phyloP scores from a whole-genome alignment of 805 yeast species.

The Hyphopichia homilentoma region DNA sequence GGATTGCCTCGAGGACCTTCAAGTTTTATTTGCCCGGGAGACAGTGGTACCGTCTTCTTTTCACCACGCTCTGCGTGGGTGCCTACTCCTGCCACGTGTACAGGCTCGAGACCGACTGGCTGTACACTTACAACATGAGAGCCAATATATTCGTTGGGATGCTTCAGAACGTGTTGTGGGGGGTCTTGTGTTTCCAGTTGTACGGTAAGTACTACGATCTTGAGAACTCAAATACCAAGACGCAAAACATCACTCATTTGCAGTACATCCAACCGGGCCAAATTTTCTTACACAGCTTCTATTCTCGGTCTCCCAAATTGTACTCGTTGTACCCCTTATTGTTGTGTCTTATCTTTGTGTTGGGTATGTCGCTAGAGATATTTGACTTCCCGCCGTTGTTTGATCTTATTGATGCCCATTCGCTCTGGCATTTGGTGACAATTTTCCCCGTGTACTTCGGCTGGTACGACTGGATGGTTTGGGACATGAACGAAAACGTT shows the following conservation, averaged over 20 bases:
- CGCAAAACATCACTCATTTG: slow-evolving; percentile 19
- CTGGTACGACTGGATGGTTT: slow-evolving; percentile 44
- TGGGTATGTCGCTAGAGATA: slow-evolving; percentile 86
- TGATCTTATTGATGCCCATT: slow-evolving; percentile 83
- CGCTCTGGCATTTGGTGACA: slow-evolving; percentile 91
- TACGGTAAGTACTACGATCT: slow-evolving; percentile 27
- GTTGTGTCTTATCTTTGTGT: slow-evolving; percentile 41
- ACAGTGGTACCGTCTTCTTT: slow-evolving; percentile 19
- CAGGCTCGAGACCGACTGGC: slow-evolving; percentile 71
- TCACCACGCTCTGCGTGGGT: slow-evolving; percentile 39
- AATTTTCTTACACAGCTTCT: slow-evolving; percentile 27
- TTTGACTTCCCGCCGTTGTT: slow-evolving; percentile 80
- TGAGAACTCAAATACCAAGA: slow-evolving; percentile 12
- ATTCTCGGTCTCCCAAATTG: slow-evolving; percentile 31
- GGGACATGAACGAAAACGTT: slow-evolving; percentile 38
- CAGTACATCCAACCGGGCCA: slow-evolving; percentile 19
- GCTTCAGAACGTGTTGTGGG: slow-evolving; percentile 54
- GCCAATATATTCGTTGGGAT: slow-evolving; percentile 81
- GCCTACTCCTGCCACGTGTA: slow-evolving; percentile 64
- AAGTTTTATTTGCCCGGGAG: slow-evolving; percentile 46
- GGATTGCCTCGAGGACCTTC: slow-evolving; percentile 57
- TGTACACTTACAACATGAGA: slow-evolving; percentile 90
- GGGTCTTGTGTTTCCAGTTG: slow-evolving; percentile 25
- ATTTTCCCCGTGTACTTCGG: slow-evolving; percentile 43
- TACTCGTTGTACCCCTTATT: slow-evolving; percentile 38